phyloP scores from a whole-genome alignment of 108 stramenopile species.

The Cyclotella choctawhatcheeana region DNA sequence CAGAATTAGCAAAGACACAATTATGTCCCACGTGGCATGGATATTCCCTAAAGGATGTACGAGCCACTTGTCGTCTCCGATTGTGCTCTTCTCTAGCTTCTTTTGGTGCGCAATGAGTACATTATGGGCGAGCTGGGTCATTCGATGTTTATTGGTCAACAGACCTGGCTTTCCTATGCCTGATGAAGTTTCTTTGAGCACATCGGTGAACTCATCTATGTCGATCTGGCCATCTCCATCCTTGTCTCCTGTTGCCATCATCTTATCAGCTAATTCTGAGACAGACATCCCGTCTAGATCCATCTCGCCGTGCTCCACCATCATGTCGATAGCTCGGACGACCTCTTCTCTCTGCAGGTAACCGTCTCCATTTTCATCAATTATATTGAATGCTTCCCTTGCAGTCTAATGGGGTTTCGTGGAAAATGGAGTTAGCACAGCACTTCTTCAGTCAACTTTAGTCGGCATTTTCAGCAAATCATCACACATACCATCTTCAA shows the following conservation, averaged over 20 bases:
- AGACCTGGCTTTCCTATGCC: conserved; percentile 14
- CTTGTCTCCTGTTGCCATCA: conserved; percentile 54
- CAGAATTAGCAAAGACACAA: conserved; percentile 56
- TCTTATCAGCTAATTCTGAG: conserved; percentile 45
- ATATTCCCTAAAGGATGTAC: conserved; percentile 54
- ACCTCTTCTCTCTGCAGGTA: conserved; percentile 59
- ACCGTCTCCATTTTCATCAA: conserved; percentile 64
- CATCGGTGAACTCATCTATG: conserved; percentile 51
- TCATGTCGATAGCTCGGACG: conserved; percentile 48
- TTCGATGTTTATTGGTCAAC: conserved; percentile 34
- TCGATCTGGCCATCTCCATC: conserved; percentile 64
- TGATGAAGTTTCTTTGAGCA: conserved; percentile 35
- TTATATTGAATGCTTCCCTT: conserved; percentile 56
- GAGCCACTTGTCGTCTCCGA: conserved; percentile 49
- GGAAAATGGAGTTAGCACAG: no score
- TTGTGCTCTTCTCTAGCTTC: conserved; percentile 48
- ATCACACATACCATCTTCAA: conserved; percentile 41
- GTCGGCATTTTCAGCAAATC: no score
- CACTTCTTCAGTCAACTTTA: no score
- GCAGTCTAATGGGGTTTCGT: no score
- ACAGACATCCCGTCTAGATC: conserved; percentile 31
- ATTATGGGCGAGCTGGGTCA: conserved; percentile 52
- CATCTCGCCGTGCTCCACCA: conserved; percentile 43
- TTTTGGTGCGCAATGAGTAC: conserved; percentile 59
- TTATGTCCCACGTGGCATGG: conserved; percentile 59